Percentiles rank a stretch among this genome's conserved stretches.
Conservation (phyloP, 75 land plant genomes). For the Isoetes taiwanensis region DNA sequence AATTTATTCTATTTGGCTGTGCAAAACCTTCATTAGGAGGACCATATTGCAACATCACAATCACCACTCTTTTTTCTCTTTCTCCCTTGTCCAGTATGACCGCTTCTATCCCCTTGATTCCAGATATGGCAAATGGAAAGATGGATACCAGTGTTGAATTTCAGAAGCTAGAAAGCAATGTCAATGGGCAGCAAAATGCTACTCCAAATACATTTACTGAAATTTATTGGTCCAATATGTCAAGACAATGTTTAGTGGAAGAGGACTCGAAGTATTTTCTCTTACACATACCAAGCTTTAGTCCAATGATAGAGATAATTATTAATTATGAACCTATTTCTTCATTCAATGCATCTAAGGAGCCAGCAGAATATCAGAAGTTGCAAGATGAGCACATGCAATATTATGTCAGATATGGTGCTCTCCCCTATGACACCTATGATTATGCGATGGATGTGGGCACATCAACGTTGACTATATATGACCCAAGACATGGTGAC, state of each 20-base stretch:
- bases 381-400: slow-evolving; percentile 11
- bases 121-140: not conserved
- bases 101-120: slow-evolving; percentile 5
- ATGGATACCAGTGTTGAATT: not conserved
- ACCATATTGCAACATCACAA: slow-evolving; percentile 41
- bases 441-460: slow-evolving; percentile 30
- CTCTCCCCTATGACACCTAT: slow-evolving; percentile 31
- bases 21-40: slow-evolving; percentile 34
- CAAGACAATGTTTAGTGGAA: slow-evolving; percentile 22
- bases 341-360: not conserved
- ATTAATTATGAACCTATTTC: slow-evolving; percentile 15
- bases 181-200: not conserved
- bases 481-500: slow-evolving; percentile 39
- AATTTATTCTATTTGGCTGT: slow-evolving; percentile 43
- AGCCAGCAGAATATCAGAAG: slow-evolving; percentile 11
- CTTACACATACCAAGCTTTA: slow-evolving; percentile 25
- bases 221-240: slow-evolving; percentile 17
- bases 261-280: slow-evolving; percentile 26
- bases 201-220: not conserved
- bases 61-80: slow-evolving; percentile 26
- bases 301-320: slow-evolving; percentile 22
- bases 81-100: not conserved
- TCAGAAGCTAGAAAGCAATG: not conserved
- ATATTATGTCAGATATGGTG: slow-evolving; percentile 38
- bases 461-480: slow-evolving; percentile 22